Evolutionary conservation across 1,139 yeast species (phyloP), one percentile per base, ranked within the genome.

Genomic region (Zygosaccharomyces sapae): DNA sequence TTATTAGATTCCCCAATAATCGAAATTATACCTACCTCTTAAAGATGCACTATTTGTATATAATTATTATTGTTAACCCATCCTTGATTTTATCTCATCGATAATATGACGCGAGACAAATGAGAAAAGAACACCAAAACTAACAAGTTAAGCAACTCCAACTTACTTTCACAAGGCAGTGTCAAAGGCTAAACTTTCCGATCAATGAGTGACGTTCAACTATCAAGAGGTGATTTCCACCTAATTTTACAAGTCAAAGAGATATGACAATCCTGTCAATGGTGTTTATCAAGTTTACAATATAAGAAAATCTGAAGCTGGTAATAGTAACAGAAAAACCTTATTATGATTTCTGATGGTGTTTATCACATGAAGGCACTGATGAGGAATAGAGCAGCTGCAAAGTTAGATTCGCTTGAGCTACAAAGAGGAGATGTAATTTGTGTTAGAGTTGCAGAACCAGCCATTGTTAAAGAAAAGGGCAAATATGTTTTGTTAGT

Each of bases 351-450:
- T 46, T 79, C 79, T 45, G 94, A 84, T 66, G 90, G 92, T 22
- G 69, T 67, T 18, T 80, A 74, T 62, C 71, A 75, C 36, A 72
- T 81, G 49, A 86, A 84, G 58, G 86, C 86, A 1, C 75, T 84
- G 44, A 73, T 83, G 55, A 83, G 83, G 58, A 82, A 83, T 44
- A 73, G 72, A 37, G 76, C 80, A 54, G 76, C 77, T 46, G 70
- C 74, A 4, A 73, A 76, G 55, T 74, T 80, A 48, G 77, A 74
- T 50, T 63, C 71, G 39, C 68, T 75, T 54, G 76, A 78, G 10
- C 50, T 81, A 58, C 68, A 73, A 68, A 68, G 67, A 48, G 69
- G 71, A 18, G 73, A 70, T 47, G 58, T 68, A 20, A 61, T 65
- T 40, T 57, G 57, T 33, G 61, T 63, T 12, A 44, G 57, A 33